Base-by-base conservation (phyloP, 192 early-diverging fungal species). In the Linnemannia zychae region DNA sequence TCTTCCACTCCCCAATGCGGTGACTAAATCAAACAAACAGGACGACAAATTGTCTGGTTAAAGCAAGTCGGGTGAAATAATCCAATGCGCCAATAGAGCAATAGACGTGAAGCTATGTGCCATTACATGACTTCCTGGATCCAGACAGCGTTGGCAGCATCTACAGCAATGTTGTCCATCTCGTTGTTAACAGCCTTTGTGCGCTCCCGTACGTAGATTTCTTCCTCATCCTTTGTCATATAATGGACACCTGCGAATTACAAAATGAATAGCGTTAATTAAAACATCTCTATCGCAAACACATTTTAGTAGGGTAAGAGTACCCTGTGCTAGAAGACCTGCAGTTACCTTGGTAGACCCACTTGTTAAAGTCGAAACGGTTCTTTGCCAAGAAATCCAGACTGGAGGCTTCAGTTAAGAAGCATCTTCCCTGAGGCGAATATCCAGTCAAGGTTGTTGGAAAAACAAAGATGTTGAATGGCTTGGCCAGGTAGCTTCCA, bases 391-490 rank as follows among this genome's bases (percentile, higher is more conserved):
- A 87, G 82, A 99, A 99, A 66, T 93, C 90, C 44, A 99, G 57
- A 70, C 90, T 91, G 6, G 89, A 89, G 12, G 91, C 88, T 17
- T 87, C 87, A 22, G 84, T 88, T 47, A 88, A 70, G 57, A 91
- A 91, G 31, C 83, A 86, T 15, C 90, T 76, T 48, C 94, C 91
- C 33, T 91, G 85, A 22, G 82, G 84, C 75, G 72, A 91, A 63
- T 78, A 72, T 52, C 78, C 75, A 22, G 74, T 87, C 53, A 85
- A 88, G 4, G 88, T 77, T 4, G 88, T 87, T 7, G 96, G 96
- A 76, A 98, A 98, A n/a, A 97, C 90, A 86, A 95, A 97, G 75
- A 97, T 96, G 82, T 97, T 99, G 90, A 96, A 98, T 7, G 98
- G 94, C 49, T 88, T 88, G 0, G 95, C 95, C 66, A 93, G 79